Percentiles rank a stretch among this genome's conserved stretches.
Evolutionary conservation across 2,329 filamentous ascomycete species (phyloP).

Genomic region (Sporothrix pallida): DNA sequence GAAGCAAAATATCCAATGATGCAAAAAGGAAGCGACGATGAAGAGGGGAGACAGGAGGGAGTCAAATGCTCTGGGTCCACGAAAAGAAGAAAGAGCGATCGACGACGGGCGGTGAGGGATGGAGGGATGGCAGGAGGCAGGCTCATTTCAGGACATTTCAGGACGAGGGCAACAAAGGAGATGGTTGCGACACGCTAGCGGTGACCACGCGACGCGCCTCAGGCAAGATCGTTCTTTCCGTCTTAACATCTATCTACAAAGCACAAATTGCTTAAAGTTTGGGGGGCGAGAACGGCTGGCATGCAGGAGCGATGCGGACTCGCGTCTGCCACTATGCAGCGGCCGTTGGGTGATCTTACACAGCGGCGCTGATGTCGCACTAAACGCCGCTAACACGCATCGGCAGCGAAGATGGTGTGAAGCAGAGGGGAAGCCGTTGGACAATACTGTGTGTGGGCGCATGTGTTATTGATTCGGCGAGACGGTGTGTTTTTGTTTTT

Average conservation of each 20-base stretch:
- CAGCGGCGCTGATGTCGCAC: conserved; percentile 3
- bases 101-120: conserved; percentile 24
- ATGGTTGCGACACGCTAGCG: conserved; percentile 7
- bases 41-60: background rate
- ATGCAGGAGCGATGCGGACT: conserved; percentile 19
- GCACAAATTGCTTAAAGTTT: background rate
- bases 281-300: conserved; percentile 1
- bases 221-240: conserved; percentile 10
- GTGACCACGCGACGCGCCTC: conserved; percentile 24
- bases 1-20: background rate
- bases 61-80: background rate
- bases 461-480: background rate
- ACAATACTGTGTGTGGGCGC: background rate
- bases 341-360: conserved; percentile 2
- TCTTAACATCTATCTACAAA: background rate
- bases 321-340: background rate
- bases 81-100: conserved; percentile 20
- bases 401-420: conserved; percentile 15
- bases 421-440: conserved; percentile 19
- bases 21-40: conserved; percentile 7
- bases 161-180: background rate
- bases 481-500: background rate
- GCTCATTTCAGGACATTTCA: background rate
- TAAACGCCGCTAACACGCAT: conserved; percentile 25
- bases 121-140: background rate